phyloP scores from a whole-genome alignment of 179 eudicot genomes.

The Vitellaria paradoxa region DNA sequence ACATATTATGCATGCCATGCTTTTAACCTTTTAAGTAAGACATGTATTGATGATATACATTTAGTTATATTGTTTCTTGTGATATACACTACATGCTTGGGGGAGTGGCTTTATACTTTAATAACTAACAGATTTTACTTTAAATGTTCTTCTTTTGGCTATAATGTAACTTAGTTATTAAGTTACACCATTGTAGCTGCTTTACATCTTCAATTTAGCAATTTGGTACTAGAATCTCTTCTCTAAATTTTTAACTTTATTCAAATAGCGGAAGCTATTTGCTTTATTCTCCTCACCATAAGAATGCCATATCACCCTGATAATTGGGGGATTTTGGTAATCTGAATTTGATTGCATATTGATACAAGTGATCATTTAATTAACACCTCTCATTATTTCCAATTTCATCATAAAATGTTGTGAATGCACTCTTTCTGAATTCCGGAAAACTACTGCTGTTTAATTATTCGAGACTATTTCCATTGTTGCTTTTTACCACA shows the following conservation, averaged over 20 bases:
- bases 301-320: slow-evolving; percentile 11
- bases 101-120: neutral
- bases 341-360: neutral
- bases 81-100: neutral
- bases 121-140: no score
- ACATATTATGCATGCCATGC: neutral
- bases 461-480: neutral
- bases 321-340: neutral
- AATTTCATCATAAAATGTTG: neutral
- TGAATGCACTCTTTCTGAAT: neutral
- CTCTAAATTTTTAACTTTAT: neutral
- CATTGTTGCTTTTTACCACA: neutral
- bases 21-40: neutral
- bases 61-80: neutral
- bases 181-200: no score
- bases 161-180: neutral
- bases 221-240: neutral
- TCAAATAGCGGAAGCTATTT: neutral
- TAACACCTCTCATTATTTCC: neutral
- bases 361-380: neutral
- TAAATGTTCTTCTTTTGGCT: slow-evolving; percentile 1
- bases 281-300: neutral
- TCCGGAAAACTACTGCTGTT: neutral
- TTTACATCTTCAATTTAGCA: neutral
- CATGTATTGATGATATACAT: neutral